phyloP scores from a whole-genome alignment of 768 basidiomycete genomes.

The Leccinum subgranulosum region DNA sequence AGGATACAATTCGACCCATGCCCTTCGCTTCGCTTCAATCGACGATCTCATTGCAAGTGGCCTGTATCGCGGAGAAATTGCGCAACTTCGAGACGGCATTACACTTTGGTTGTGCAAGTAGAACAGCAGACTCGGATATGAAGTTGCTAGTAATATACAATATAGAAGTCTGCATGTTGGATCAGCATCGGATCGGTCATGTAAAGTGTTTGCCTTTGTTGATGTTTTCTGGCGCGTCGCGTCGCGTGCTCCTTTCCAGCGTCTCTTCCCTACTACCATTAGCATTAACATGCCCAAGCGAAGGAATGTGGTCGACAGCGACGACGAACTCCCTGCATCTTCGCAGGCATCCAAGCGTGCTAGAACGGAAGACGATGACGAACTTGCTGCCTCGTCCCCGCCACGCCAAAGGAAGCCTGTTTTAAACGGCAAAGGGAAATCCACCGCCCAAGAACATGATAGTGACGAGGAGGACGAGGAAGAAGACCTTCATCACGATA shows the following conservation, averaged over 20 bases:
- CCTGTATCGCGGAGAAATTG: not conserved
- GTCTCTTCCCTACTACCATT: not conserved
- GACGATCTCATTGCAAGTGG: not conserved
- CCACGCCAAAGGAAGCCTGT: constrained; percentile 28
- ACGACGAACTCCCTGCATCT: constrained; percentile 33
- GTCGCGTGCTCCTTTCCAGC: constrained; percentile 20
- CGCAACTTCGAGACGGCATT: not conserved
- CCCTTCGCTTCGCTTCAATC: not conserved
- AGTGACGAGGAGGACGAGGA: constrained; percentile 31
- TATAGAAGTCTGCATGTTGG: too few relatives aligned
- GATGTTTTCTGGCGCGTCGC: constrained; percentile 20
- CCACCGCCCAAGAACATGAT: constrained; percentile 26
- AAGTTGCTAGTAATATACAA: too few relatives aligned
- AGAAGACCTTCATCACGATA: constrained; percentile 35
- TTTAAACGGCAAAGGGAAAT: constrained; percentile 33
- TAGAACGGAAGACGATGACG: constrained; percentile 40
- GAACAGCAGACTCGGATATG: too few relatives aligned
- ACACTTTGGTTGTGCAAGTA: not conserved
- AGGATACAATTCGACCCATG: not conserved
- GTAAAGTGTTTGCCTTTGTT: constrained; percentile 24
- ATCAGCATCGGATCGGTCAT: too few relatives aligned
- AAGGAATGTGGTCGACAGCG: constrained; percentile 41
- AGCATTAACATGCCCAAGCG: constrained; percentile 53
- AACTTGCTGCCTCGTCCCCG: constrained; percentile 17
- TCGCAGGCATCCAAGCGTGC: constrained; percentile 44